phyloP scores from a whole-genome alignment of 2,329 filamentous ascomycete genomes.

The Penicillium hordei region DNA sequence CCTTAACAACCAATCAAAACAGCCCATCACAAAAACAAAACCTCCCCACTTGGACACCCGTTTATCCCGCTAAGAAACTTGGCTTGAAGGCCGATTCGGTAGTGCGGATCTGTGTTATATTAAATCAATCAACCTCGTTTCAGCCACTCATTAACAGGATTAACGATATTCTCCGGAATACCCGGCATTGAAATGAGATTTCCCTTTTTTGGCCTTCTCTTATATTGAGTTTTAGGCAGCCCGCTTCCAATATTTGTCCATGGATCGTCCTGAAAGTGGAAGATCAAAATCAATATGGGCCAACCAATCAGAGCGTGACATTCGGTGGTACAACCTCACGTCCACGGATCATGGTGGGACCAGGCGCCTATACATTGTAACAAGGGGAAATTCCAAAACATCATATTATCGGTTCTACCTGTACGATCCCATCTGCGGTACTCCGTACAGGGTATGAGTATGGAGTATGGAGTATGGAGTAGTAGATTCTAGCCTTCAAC shows the following conservation, averaged over 20 bases:
- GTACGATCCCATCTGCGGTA: not conserved
- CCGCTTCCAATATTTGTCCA: not conserved
- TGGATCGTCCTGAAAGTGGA: not conserved
- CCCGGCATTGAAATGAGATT: not conserved
- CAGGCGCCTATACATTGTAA: not conserved
- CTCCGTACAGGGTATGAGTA: not conserved
- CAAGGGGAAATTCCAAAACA: not conserved
- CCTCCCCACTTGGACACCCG: not conserved
- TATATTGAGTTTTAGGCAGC: not conserved
- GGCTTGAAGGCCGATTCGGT: conserved; percentile 18
- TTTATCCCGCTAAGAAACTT: conserved; percentile 23
- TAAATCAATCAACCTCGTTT: conserved; percentile 15
- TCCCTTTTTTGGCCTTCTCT: not conserved
- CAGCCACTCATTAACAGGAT: conserved; percentile 9
- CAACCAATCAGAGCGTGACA: not conserved
- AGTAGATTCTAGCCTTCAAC: not conserved
- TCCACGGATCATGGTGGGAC: not conserved
- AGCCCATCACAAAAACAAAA: not conserved
- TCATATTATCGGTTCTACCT: not conserved
- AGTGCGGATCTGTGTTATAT: conserved; percentile 17
- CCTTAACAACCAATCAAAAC: conserved; percentile 15
- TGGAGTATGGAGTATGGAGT: not conserved
- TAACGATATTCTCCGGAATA: too few relatives aligned
- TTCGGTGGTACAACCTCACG: not conserved
- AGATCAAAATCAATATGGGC: not conserved